Conservation (phyloP, 78 protist genomes). For the Protostelium mycophagum region DNA sequence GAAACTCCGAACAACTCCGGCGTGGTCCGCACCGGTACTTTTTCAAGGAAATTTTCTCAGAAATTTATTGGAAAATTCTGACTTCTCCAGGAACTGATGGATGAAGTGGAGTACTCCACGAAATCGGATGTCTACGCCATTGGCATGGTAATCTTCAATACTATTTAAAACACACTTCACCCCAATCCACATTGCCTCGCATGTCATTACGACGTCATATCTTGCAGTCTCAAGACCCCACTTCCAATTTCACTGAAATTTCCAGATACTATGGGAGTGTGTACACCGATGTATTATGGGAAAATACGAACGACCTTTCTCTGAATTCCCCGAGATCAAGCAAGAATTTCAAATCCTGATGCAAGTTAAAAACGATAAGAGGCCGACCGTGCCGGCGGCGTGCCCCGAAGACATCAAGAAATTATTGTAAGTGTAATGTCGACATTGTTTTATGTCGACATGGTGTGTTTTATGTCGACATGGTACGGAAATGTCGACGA, state of each 20-base stretch:
- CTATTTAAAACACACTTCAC: no score
- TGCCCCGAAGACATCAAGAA: constrained; percentile 33
- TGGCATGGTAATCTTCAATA: not conserved
- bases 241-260: no score
- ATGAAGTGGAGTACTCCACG: constrained; percentile 50
- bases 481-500: not conserved
- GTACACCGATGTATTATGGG: not conserved
- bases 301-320: constrained; percentile 2
- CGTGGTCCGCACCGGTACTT: not conserved
- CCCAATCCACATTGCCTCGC: no score
- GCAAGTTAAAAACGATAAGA: constrained; percentile 34
- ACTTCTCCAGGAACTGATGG: constrained; percentile 52
- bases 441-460: no score
- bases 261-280: not conserved
- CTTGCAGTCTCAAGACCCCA: no score
- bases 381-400: constrained; percentile 48
- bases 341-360: constrained; percentile 66
- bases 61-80: not conserved
- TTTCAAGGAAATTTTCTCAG: not conserved
- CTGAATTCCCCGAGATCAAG: constrained; percentile 26
- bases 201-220: no score
- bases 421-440: constrained; percentile 7
- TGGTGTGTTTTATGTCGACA: not conserved
- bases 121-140: constrained; percentile 52
- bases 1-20: not conserved